Percentiles rank a stretch among this genome's conserved stretches.
Conservation (phyloP, 768 basidiomycete genomes). For the Xerocomellus chrysenteron region DNA sequence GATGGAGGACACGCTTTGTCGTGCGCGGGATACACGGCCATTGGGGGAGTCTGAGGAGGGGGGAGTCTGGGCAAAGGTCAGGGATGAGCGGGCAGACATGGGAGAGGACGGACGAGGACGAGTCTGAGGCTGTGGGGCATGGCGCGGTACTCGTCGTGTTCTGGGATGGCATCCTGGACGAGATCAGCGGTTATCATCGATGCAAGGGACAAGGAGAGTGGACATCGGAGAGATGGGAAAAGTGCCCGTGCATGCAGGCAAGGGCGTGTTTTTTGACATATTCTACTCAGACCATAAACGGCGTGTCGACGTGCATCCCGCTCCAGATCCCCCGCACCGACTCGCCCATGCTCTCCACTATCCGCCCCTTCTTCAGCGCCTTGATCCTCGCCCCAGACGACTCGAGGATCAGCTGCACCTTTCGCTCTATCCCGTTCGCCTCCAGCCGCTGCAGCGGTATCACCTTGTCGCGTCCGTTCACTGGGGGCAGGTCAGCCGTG, state of each 20-base stretch:
- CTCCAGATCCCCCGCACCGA: constrained; percentile 88
- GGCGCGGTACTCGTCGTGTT: constrained; percentile 26
- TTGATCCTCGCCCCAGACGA: constrained; percentile 86
- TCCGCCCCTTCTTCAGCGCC: constrained; percentile 61
- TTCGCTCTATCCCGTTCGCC: constrained; percentile 69
- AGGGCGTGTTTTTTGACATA: constrained; percentile 34
- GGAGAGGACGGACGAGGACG: constrained; percentile 26
- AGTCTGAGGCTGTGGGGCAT: constrained; percentile 33
- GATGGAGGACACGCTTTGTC: constrained; percentile 42
- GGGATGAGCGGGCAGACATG: constrained; percentile 9
- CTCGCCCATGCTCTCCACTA: constrained; percentile 77
- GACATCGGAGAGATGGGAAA: constrained; percentile 1
- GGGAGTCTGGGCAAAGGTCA: constrained; percentile 19
- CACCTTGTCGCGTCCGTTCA: constrained; percentile 87
- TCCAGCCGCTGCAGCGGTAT: constrained; percentile 75
- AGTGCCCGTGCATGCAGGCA: constrained; percentile 24
- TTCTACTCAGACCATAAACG: constrained; percentile 47
- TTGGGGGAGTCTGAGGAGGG: constrained; percentile 18
- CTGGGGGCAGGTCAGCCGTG: constrained; percentile 41
- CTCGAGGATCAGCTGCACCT: constrained; percentile 81
- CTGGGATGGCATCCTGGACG: constrained; percentile 30
- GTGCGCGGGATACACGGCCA: constrained; percentile 24
- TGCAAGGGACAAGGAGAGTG: not conserved
- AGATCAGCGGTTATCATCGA: constrained; percentile 13
- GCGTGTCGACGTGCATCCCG: constrained; percentile 77